Conservation (phyloP, 495 filamentous ascomycete species). For the Darksidea phi region DNA sequence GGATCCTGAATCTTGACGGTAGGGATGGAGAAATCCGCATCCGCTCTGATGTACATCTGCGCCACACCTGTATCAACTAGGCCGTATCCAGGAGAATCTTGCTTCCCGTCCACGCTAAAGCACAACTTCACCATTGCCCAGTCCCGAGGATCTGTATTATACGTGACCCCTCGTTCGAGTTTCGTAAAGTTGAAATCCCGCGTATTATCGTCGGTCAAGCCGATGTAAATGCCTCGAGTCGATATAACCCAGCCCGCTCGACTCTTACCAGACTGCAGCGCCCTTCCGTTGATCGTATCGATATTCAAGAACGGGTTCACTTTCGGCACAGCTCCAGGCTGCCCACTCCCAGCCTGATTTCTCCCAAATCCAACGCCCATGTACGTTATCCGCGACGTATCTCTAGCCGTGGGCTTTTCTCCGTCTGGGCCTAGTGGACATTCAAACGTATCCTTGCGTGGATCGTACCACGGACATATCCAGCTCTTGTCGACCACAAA, state of each 20-base stretch:
- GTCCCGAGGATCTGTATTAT: conserved; percentile 15
- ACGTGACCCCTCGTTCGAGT: conserved; percentile 12
- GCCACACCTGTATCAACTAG: conserved; percentile 24
- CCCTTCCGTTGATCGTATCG: conserved; percentile 5
- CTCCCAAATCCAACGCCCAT: conserved; percentile 33
- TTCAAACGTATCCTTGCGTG: conserved; percentile 2
- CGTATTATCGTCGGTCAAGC: conserved; percentile 18
- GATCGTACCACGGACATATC: conserved; percentile 29
- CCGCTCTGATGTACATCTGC: conserved; percentile 28
- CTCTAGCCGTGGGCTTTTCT: not conserved
- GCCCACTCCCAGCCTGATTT: conserved; percentile 4
- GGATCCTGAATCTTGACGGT: conserved; percentile 21
- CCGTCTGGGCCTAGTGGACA: conserved; percentile 18
- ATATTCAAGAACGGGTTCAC: conserved; percentile 30
- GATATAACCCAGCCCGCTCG: conserved; percentile 20
- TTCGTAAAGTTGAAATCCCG: conserved; percentile 9
- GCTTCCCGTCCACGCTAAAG: conserved; percentile 11
- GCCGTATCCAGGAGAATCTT: conserved; percentile 3
- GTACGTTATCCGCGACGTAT: conserved; percentile 22
- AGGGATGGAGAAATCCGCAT: conserved; percentile 6
- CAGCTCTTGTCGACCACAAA: conserved; percentile 22
- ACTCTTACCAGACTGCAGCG: not conserved
- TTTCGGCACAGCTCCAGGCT: conserved; percentile 4
- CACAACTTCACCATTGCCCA: conserved; percentile 27
- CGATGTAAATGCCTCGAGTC: conserved; percentile 17